Evolutionary conservation across 1,284 basidiomycete genomes (phyloP).

Genomic region (Trichosporon inkin): DNA sequence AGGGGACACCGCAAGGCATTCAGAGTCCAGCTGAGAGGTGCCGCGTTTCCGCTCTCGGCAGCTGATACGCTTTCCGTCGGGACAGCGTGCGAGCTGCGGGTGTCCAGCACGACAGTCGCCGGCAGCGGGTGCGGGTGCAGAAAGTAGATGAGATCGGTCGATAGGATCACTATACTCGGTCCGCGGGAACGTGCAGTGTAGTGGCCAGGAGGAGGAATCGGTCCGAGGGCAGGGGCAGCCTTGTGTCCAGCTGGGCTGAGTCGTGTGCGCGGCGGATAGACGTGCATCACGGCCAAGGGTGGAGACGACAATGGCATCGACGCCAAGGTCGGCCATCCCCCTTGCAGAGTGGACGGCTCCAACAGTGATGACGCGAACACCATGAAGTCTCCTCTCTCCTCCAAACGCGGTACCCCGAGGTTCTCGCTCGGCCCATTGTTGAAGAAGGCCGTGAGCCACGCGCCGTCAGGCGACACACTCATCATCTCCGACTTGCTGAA

Average conservation of each 20-base stretch:
- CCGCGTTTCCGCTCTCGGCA: conserved; percentile 8
- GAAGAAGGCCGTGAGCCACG: conserved; percentile 32
- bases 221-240: conserved; percentile 29
- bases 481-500: conserved; percentile 26
- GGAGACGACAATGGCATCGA: conserved; percentile 26
- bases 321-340: conserved; percentile 25
- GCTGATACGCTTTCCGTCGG: conserved; percentile 15
- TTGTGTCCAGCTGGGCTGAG: conserved; percentile 13
- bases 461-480: conserved; percentile 33
- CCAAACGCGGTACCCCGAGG: conserved; percentile 1
- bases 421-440: conserved; percentile 6
- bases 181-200: conserved; percentile 19
- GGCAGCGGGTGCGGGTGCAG: conserved; percentile 29
- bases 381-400: conserved; percentile 16
- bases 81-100: conserved; percentile 13
- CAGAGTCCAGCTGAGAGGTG: conserved; percentile 28
- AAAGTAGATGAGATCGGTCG: conserved; percentile 26
- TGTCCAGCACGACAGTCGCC: conserved; percentile 17
- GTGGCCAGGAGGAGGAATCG: conserved; percentile 26
- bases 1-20: conserved; percentile 28
- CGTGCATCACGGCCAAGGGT: conserved; percentile 30
- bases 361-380: conserved; percentile 28
- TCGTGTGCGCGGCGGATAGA: conserved; percentile 34
- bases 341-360: conserved; percentile 22
- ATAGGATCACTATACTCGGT: conserved; percentile 34